Conservation (phyloP, 306 rosid genomes). For the Gastrolobium villosum region DNA sequence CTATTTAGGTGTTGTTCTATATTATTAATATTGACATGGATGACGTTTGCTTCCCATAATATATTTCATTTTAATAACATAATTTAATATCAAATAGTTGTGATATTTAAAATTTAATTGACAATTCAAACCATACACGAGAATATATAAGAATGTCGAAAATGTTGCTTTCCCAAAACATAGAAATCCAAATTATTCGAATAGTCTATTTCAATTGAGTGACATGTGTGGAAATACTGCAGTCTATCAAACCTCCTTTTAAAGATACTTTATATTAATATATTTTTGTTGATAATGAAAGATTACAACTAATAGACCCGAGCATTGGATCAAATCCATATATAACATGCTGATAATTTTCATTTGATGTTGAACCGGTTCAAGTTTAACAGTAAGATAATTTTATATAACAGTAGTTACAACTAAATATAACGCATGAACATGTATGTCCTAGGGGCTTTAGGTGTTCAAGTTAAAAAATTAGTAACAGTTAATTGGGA, state of each 20-base stretch:
- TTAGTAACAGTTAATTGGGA: conserved; percentile 8
- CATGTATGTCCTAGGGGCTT: neutral
- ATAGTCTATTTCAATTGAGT: neutral
- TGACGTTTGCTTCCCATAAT: neutral
- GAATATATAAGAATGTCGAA: neutral
- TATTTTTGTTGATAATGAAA: neutral
- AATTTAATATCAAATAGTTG: conserved; percentile 5
- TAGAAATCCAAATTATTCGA: neutral
- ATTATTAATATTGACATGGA: neutral
- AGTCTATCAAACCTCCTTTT: neutral
- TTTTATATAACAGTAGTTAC: neutral
- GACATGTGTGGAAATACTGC: neutral
- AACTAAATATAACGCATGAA: neutral
- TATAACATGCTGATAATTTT: neutral
- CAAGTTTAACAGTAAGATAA: no score
- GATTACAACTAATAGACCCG: neutral
- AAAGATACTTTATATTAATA: neutral
- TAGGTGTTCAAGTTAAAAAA: neutral
- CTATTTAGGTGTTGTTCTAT: neutral
- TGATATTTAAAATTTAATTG: neutral
- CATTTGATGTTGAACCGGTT: no score
- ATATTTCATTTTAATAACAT: neutral
- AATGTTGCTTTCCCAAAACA: neutral
- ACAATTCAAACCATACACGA: neutral
- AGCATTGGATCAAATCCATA: neutral